Conservation (phyloP, 2,329 filamentous ascomycete species). For the Exserohilum turcica region DNA sequence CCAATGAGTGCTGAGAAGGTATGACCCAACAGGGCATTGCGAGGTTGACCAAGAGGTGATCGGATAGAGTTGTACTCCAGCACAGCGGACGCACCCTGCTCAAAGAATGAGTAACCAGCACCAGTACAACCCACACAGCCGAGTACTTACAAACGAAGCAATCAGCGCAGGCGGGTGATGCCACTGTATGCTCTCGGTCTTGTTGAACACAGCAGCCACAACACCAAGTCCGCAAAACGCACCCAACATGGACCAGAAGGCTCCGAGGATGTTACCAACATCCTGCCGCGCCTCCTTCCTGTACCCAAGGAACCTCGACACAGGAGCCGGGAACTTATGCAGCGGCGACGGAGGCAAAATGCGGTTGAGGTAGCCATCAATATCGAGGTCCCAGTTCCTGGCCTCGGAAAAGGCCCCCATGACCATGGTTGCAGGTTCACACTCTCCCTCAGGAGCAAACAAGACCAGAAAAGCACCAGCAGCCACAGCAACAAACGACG, state of each 20-base stretch:
- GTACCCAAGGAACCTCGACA: conserved; percentile 69
- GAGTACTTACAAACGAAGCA: conserved; percentile 47
- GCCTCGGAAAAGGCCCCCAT: conserved; percentile 12
- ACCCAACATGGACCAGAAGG: conserved; percentile 51
- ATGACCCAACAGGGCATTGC: conserved; percentile 54
- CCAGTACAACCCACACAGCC: not conserved
- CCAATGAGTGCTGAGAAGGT: conserved; percentile 53
- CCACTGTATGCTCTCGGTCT: conserved; percentile 43
- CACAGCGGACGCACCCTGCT: conserved; percentile 54
- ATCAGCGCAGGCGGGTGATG: conserved; percentile 52
- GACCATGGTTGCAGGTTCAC: not conserved
- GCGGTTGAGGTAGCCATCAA: conserved; percentile 77
- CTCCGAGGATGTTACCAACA: conserved; percentile 50
- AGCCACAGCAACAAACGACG: too few relatives aligned
- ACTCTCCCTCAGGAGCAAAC: too few relatives aligned
- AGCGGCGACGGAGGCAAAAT: conserved; percentile 70
- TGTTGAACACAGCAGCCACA: conserved; percentile 50
- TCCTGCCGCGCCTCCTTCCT: conserved; percentile 46
- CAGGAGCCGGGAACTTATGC: conserved; percentile 64
- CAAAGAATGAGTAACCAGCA: conserved; percentile 4
- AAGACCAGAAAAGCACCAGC: too few relatives aligned
- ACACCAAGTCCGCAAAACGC: conserved; percentile 52
- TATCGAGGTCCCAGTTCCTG: conserved; percentile 64
- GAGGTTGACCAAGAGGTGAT: conserved; percentile 55
- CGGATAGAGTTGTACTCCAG: conserved; percentile 55